Conservation (phyloP, 2,329 filamentous ascomycete genomes). For the Clathrospora elynae region DNA sequence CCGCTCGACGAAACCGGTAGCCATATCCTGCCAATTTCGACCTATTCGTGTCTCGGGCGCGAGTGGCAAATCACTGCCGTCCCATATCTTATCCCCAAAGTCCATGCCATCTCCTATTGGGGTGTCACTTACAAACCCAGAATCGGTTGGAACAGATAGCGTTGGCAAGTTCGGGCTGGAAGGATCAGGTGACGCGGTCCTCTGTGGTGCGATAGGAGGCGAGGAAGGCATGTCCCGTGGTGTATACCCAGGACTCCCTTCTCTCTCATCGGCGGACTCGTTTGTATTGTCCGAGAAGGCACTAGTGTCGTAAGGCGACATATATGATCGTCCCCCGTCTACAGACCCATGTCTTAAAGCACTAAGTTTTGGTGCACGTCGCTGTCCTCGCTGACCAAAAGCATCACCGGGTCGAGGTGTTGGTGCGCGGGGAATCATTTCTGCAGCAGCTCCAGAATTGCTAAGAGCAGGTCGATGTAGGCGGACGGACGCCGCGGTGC, state of each 20-base stretch:
- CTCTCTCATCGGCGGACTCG: slow-evolving; percentile 56
- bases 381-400: slow-evolving; percentile 34
- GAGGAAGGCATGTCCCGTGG: slow-evolving; percentile 87
- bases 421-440: slow-evolving; percentile 75
- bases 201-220: slow-evolving; percentile 71
- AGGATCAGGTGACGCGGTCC: slow-evolving; percentile 65
- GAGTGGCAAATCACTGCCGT: slow-evolving; percentile 22
- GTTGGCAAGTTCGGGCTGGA: slow-evolving; percentile 77
- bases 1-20: slow-evolving; percentile 34
- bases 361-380: slow-evolving; percentile 51
- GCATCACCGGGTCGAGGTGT: slow-evolving; percentile 69
- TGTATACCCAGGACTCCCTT: slow-evolving; percentile 60
- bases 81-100: slow-evolving; percentile 26
- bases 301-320: slow-evolving; percentile 41
- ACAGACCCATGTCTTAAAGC: slow-evolving; percentile 67
- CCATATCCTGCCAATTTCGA: slow-evolving; percentile 39
- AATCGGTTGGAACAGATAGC: slow-evolving; percentile 65
- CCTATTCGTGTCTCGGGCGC: slow-evolving; percentile 25
- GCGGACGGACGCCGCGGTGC: slow-evolving; percentile 84
- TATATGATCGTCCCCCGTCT: slow-evolving; percentile 42
- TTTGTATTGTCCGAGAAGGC: slow-evolving; percentile 50
- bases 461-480: slow-evolving; percentile 74
- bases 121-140: slow-evolving; percentile 83
- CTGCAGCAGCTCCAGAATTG: slow-evolving; percentile 61
- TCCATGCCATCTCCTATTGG: slow-evolving; percentile 68